Evolutionary conservation across 2,329 filamentous ascomycete species (phyloP), one percentile per base, ranked within the genome.

Genomic region (Colletotrichum musae): DNA sequence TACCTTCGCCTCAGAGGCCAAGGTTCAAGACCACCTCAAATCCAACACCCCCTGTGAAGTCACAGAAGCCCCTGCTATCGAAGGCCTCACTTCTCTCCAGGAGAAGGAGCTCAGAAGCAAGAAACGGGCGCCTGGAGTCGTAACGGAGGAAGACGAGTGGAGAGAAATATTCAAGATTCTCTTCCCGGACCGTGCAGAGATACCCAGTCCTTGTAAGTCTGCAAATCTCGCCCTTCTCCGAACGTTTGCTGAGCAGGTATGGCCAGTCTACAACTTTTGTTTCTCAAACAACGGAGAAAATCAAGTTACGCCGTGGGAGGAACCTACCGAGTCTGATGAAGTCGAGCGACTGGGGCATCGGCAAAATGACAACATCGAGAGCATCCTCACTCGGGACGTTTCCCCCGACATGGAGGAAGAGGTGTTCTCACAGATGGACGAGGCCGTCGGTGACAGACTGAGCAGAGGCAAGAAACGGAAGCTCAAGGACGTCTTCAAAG

Each of bases 91-190:
- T 2, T 18, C 43, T 3, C 13, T 6, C 3, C 62, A 58, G 7
- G 21, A 36, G 28, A n/a, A 52, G 24, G 6, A 45, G 0, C 2
- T 64, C 21, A 51, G 24, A 2, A 64, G 62, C 7, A 64, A 64
- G 45, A 64, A 64, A 47, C 36, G 54, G 5, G 21, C 13, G 12
- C 45, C 12, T 4, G 52, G 28, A 1, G 18, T 48, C 13, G 6
- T 28, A 15, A 39, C 61, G 26, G 52, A 56, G 5, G 28, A 64
- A 32, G 52, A 64, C 16, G 50, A 58, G 12, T 64, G 61, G 61
- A 50, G 0, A 7, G 28, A 41, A 5, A 58, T 64, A 4, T 58
- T 39, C 53, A n/a, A 21, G 16, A 58, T 58, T 4, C 45, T 64
- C 6, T 64, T 64, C 7, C 52, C 61, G 7, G 10, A 32, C 2